Evolutionary conservation across 2,329 filamentous ascomycete species (phyloP), one percentile per base, ranked within the genome.

Genomic region (Talaromyces sp.): DNA sequence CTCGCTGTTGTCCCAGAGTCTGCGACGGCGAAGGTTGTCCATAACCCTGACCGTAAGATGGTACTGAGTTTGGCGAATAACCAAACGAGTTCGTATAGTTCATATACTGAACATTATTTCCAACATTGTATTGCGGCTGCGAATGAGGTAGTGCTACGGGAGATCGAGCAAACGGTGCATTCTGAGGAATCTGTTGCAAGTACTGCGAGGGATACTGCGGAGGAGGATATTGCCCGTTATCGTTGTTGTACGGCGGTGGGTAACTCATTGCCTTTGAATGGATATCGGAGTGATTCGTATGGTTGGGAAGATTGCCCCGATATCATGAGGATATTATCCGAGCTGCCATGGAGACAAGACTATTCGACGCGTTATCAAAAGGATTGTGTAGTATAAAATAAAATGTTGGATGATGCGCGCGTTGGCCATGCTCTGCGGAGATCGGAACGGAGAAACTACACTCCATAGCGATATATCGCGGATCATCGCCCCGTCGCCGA

Each of bases 241-340:
- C 75, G 67, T 75, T 65, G 39, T 48, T 58, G 68, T 77, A 75
- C 63, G 77, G 75, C 69, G 76, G 76, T 74, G 75, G 73, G 67
- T 76, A 79, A 73, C 74, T 77, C 77, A 78, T 79, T 72, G 74
- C 76, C 76, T 72, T 72, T 70, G 70, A 66, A 65, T 71, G 70
- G 66, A 66, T 71, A 48, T 43, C 52, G n/a, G 39, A 24, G 27
- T n/a, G 14, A 14, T 24, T 8, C 14, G n/a, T 43, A 47, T 43
- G 37, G 54, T 8, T 45, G 56, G 56, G 54, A 19, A 13, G 14
- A 31, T 13, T 14, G 48, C 31, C 60, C 60, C 60, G 37, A 31
- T 31, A 56, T 62, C 48, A 56, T 43, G 35, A n/a, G 39, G 16
- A 43, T 43, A 56, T 19, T 24, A 64, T 52, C 37, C n/a, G 45